Evolutionary conservation across 768 basidiomycete genomes (phyloP).

Genomic region (Auriculariales sp.): DNA sequence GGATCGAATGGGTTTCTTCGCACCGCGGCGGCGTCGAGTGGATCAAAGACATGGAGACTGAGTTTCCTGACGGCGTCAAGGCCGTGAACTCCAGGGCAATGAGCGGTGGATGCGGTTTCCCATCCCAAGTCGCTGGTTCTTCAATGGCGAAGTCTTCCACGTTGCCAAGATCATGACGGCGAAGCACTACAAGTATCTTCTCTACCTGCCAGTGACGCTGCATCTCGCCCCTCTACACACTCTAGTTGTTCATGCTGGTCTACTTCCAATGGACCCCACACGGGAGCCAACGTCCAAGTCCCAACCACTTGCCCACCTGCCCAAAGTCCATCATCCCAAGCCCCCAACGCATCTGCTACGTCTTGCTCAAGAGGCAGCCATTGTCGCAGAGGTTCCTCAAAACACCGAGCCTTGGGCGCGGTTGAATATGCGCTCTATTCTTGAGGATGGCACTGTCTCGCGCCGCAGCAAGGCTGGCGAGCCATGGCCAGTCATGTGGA

Average conservation of each 20-base stretch:
- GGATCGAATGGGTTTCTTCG: conserved; percentile 63
- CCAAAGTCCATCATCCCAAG: conserved; percentile 18
- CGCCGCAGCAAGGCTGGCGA: conserved; percentile 31
- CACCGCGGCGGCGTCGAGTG: conserved; percentile 22
- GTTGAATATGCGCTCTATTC: conserved; percentile 55
- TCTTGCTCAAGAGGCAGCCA: conserved; percentile 45
- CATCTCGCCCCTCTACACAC: conserved; percentile 64
- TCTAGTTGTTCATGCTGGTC: conserved; percentile 71
- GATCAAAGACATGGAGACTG: conserved; percentile 16
- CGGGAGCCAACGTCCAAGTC: conserved; percentile 30
- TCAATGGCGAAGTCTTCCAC: conserved; percentile 64
- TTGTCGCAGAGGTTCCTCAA: conserved; percentile 55
- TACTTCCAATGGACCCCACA: conserved; percentile 58
- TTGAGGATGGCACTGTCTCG: conserved; percentile 26
- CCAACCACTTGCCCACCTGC: conserved; percentile 67
- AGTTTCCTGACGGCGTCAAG: conserved; percentile 11
- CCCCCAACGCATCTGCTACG: conserved; percentile 24
- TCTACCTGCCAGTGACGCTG: conserved; percentile 56
- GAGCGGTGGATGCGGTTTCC: conserved; percentile 22
- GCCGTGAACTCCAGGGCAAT: conserved; percentile 9
- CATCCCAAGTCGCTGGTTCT: conserved; percentile 55
- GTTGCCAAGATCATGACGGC: conserved; percentile 55
- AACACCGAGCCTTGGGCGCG: conserved; percentile 66
- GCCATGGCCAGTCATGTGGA: conserved; percentile 72
- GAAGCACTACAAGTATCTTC: conserved; percentile 55